Base-by-base conservation (phyloP, 306 rosid genomes). In the Prunus fruticosa region DNA sequence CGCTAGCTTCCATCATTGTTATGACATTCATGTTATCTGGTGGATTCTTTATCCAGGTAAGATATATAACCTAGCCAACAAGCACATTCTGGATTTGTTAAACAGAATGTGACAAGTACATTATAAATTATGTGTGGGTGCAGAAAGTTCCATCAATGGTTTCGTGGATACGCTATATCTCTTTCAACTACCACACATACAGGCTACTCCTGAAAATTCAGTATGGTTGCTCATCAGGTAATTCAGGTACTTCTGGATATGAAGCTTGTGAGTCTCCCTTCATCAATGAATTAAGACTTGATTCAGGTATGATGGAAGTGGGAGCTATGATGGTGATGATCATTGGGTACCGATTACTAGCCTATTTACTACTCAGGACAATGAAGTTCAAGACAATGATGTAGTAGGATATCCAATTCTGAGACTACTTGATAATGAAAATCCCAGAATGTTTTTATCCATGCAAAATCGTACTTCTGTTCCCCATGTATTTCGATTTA, bases 11-110 rank as follows among this genome's bases (percentile, higher is more conserved):
- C 1, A 95, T 92, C 8, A 89, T 93, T 74, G 97, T 90, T n/a
- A 95, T 95, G 98, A 90, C 98, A 76, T 95, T 95, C 90, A 95
- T 95, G 98, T 83, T 92, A 16, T 91, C 98, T 32, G 97, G 98
- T 75, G 98, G 98, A 60, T 95, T 92, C 87, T 90, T 95, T 57
- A 94, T 95, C 46, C 81, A 92, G 90, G 98, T 90, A 82, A 71
- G 71, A 22, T n/a, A 20, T 4, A 58, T 58, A 58, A 58, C 8
- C 15, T 58, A 11, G 16, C 28, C 63, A 57, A 58, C 14, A 23
- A 58, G 1, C 28, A 8, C 18, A 58, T 23, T 22, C 8, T 23
- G 15, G 64, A 23, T 23, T 58, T 58, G 15, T 58, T 22, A 58
- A 58, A 23, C 28, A 58, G 38, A 25, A 14, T 30, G 3, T 61